A percentile compares a stretch with the other conserved stretches of the same genome.
These are phyloP conservation scores for Puccinia polysora DNA, from an alignment of 1,284 basidiomycete species.

Conservation along the genomic window DNA sequence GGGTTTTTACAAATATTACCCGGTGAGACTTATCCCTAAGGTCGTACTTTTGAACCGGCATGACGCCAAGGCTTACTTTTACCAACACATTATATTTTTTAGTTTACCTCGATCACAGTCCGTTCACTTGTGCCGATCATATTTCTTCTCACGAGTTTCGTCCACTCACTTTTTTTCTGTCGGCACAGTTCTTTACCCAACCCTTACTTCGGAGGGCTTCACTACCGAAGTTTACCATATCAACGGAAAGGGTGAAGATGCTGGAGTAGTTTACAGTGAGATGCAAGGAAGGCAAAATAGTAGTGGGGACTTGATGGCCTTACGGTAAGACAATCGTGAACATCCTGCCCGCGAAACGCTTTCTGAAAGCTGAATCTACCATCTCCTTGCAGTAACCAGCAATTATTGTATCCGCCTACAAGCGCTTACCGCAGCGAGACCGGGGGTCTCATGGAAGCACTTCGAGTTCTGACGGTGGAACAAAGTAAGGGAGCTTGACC, in stretches of 20 bases:
- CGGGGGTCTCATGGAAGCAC: constrained; percentile 86
- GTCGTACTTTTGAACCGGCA: not conserved
- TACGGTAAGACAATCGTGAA: constrained; percentile 61
- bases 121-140: not conserved
- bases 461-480: constrained; percentile 78
- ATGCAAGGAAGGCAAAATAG: constrained; percentile 98
- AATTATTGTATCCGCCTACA: constrained; percentile 69
- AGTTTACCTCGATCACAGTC: constrained; percentile 84
- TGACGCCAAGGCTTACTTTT: too few species aligned
- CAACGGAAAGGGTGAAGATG: constrained; percentile 81
- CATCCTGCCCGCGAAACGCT: not conserved
- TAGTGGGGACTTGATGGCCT: constrained; percentile 79
- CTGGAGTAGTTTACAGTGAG: constrained; percentile 93
- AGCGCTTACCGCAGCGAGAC: constrained; percentile 95
- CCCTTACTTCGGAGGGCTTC: constrained; percentile 83
- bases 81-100: too few species aligned
- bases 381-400: constrained; percentile 62
- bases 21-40: too few species aligned
- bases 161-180: not conserved
- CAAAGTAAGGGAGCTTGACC: constrained; percentile 63
- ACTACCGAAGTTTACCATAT: constrained; percentile 85
- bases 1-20: constrained; percentile 92
- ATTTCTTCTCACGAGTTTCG: not conserved
- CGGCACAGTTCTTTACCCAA: constrained; percentile 75
- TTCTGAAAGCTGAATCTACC: not conserved